Base-by-base conservation (phyloP, 2,329 filamentous ascomycete genomes). In the Trichoderma koningiopsis region DNA sequence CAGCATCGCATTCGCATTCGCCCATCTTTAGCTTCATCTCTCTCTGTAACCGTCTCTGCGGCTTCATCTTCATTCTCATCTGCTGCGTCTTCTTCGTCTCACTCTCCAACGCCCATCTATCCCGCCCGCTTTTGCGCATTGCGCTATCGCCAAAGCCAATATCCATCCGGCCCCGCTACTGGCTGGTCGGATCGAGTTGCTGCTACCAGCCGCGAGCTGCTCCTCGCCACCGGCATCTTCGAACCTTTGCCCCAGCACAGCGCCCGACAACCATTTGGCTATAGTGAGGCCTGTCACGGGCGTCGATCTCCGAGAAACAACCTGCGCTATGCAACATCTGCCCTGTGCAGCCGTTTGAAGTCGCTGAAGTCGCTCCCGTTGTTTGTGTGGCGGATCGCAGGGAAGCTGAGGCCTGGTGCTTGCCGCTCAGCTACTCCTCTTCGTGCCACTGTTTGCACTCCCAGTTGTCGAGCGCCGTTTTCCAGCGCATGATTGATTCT, bases 211-310 rank as follows among this genome's bases (percentile, higher is more conserved):
- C 55, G 62, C 52, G 52, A 65, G 52, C 62, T 65, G 49, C 40
- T 67, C 40, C 55, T 67, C 47, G 64, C 64, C 64, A 67, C 64
- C 64, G 64, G 37, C 64, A 4, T 67, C 40, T 58, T 67, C 64
- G 64, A 67, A 22, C 19, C 16, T 43, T 67, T 37, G 64, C 55
- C 55, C 53, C 53, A 52, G 33, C 33, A 67, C 19, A 37, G 55
- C 64, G 55, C 64, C 24, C 37, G 64, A 56, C 33, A 8, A 3
- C 52, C 40, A 14, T 59, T 29, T 47, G 55, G 40, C 40, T n/a
- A 16, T 40, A 22, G 40, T 29, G 53, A 59, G 24, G 55, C 55
- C 64, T 22, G 31, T 52, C 31, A 37, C n/a, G 58, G 43, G 43
- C 47, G 40, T 67, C 64, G 33, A 40, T 67, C 24, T 33, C n/a